These are phyloP conservation scores for Suhomyces yuchorum DNA, from an alignment of 1,139 yeast species.

Conservation along the genomic window DNA sequence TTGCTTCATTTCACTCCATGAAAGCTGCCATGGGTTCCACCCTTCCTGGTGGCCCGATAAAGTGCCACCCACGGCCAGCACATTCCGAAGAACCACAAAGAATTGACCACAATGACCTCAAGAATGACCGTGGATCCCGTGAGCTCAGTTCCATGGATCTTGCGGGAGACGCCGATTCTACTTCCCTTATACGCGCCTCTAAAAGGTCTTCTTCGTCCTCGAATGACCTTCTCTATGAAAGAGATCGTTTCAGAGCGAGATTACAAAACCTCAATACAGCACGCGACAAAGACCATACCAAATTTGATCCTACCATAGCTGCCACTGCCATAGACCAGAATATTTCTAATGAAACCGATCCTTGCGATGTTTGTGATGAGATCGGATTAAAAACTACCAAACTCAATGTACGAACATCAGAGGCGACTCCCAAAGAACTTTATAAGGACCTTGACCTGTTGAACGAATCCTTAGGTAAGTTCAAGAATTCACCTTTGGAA, in stretches of 20 bases:
- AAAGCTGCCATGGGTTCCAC: slow-evolving; percentile 1
- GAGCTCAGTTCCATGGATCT: not conserved
- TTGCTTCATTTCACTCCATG: not conserved
- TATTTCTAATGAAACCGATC: not conserved
- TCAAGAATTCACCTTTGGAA: slow-evolving; percentile 27
- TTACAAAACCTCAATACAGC: slow-evolving; percentile 37
- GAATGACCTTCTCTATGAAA: slow-evolving; percentile 43
- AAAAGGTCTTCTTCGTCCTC: slow-evolving; percentile 48
- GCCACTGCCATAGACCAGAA: not conserved
- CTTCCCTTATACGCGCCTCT: slow-evolving; percentile 11
- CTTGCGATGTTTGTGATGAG: slow-evolving; percentile 43
- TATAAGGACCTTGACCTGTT: not conserved
- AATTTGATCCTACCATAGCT: not conserved
- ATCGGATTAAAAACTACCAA: slow-evolving; percentile 44
- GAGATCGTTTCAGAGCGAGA: slow-evolving; percentile 49
- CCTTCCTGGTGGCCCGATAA: not conserved
- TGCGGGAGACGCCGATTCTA: not conserved
- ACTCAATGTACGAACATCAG: slow-evolving; percentile 25
- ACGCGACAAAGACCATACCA: slow-evolving; percentile 3
- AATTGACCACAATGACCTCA: not conserved
- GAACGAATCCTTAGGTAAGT: not conserved
- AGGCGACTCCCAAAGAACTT: not conserved
- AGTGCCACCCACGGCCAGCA: not conserved
- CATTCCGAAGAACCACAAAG: not conserved
- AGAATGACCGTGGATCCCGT: not conserved